Conservation (phyloP, 345 rosid genomes). For the Citropsis articulata region DNA sequence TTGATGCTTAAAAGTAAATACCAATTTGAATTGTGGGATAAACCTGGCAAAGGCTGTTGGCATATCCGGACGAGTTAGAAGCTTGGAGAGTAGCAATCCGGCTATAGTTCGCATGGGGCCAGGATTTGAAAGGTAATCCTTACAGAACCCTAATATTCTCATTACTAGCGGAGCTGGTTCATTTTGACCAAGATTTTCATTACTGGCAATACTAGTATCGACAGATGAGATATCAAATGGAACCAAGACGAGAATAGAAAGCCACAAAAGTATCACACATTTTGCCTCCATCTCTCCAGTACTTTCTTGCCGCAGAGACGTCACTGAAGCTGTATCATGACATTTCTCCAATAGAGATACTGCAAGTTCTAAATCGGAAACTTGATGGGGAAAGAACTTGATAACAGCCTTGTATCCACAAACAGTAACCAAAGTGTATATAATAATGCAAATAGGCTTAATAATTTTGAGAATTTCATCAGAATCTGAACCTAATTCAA, state of each 20-base stretch:
- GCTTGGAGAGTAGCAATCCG: constrained; percentile 81
- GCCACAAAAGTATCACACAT: constrained; percentile 90
- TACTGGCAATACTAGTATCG: constrained; percentile 65
- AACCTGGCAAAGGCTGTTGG: constrained; percentile 74
- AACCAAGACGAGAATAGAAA: constrained; percentile 80
- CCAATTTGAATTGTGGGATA: neutral
- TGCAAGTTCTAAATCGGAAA: constrained; percentile 88
- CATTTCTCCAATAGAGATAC: constrained; percentile 83
- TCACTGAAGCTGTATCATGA: constrained; percentile 49
- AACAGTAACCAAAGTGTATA: constrained; percentile 81
- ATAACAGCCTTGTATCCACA: constrained; percentile 86
- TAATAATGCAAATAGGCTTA: constrained; percentile 76
- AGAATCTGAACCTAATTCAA: constrained; percentile 46
- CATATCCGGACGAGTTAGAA: constrained; percentile 94
- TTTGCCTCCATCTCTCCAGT: constrained; percentile 97
- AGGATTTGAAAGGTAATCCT: constrained; percentile 82
- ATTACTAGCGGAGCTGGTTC: constrained; percentile 72
- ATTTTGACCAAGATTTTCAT: constrained; percentile 32
- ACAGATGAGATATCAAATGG: constrained; percentile 94
- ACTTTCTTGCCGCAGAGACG: constrained; percentile 82
- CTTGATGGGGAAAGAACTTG: constrained; percentile 93
- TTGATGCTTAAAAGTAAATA: neutral
- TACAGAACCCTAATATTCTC: constrained; percentile 69
- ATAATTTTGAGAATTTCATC: constrained; percentile 56
- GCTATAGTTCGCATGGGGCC: constrained; percentile 96